These are phyloP conservation scores for Tolypocladium cylindrosporum DNA, from an alignment of 2,329 filamentous ascomycete species.

Conservation along the genomic window DNA sequence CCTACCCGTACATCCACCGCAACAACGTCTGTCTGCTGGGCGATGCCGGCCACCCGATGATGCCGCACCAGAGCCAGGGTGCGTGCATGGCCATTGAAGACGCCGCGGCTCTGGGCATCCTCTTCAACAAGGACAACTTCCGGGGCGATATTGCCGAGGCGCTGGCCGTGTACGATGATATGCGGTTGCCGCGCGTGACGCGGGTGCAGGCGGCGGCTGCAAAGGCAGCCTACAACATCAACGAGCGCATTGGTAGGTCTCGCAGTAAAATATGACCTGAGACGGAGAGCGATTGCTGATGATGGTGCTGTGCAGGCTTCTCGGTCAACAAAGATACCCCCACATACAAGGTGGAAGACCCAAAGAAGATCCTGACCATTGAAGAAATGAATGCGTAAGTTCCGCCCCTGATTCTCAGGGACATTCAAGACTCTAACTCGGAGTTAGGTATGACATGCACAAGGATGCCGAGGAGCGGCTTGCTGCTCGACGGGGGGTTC, in stretches of 20 bases:
- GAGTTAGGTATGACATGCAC: conserved; percentile 46
- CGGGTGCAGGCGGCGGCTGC: conserved; percentile 47
- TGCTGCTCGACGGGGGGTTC: conserved; percentile 19
- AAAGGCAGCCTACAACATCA: conserved; percentile 50
- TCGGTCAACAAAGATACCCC: conserved; percentile 46
- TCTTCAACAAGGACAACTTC: conserved; percentile 42
- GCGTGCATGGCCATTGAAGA: conserved; percentile 59
- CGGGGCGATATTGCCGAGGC: conserved; percentile 35
- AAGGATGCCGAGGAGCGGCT: conserved; percentile 41
- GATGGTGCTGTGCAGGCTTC: conserved; percentile 33
- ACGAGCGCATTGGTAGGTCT: conserved; percentile 45
- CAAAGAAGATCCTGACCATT: conserved; percentile 52
- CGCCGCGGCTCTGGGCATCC: conserved; percentile 49
- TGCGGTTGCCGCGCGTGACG: conserved; percentile 44
- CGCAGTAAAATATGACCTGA: too few species aligned
- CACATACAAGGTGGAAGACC: conserved; percentile 52
- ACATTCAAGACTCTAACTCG: not conserved
- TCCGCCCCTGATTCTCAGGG: rapidly evolving
- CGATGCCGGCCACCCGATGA: conserved; percentile 58
- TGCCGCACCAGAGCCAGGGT: conserved; percentile 57
- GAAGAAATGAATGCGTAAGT: conserved; percentile 59
- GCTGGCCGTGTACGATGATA: conserved; percentile 39
- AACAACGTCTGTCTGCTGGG: conserved; percentile 47
- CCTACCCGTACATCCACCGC: conserved; percentile 48
- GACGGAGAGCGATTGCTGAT: not conserved